These are phyloP conservation scores for Boletus reticuloceps DNA, from an alignment of 768 basidiomycete species.

Conservation along the genomic window DNA sequence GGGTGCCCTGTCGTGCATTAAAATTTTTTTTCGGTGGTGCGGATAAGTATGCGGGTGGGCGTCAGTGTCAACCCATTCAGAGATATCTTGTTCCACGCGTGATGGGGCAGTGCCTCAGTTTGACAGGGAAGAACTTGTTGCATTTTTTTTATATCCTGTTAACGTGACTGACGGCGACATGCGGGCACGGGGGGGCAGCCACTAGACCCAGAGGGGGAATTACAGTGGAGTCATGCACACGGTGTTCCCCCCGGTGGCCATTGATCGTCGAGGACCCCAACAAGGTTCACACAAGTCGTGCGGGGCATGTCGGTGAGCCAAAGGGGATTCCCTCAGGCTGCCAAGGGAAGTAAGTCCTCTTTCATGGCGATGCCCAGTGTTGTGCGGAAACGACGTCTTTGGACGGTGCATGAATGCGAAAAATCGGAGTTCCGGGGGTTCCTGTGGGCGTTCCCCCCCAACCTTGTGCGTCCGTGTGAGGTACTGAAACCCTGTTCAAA, in stretches of 20 bases:
- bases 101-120: not conserved
- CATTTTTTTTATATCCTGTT: not conserved
- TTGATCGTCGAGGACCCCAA: not conserved
- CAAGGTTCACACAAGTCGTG: not conserved
- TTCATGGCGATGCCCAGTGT: not conserved
- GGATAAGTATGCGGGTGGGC: not conserved
- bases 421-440: not conserved
- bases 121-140: not conserved
- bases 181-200: not conserved
- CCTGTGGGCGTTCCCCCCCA: not conserved
- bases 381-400: not conserved
- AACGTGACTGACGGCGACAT: conserved; percentile 18
- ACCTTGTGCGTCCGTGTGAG: not conserved
- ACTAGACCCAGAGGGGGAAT: not conserved
- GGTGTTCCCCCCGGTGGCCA: not conserved
- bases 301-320: conserved; percentile 1
- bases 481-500: not conserved
- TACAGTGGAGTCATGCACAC: not conserved
- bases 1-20: too few species aligned
- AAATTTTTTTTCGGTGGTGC: too few species aligned
- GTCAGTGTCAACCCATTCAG: not conserved
- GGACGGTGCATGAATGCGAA: not conserved
- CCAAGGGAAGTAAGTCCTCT: not conserved
- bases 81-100: not conserved
- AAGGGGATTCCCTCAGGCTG: not conserved